Percentiles rank a stretch among this genome's conserved stretches.
phyloP scores from a whole-genome alignment of 768 basidiomycete species.

The Suillus ampliporus region DNA sequence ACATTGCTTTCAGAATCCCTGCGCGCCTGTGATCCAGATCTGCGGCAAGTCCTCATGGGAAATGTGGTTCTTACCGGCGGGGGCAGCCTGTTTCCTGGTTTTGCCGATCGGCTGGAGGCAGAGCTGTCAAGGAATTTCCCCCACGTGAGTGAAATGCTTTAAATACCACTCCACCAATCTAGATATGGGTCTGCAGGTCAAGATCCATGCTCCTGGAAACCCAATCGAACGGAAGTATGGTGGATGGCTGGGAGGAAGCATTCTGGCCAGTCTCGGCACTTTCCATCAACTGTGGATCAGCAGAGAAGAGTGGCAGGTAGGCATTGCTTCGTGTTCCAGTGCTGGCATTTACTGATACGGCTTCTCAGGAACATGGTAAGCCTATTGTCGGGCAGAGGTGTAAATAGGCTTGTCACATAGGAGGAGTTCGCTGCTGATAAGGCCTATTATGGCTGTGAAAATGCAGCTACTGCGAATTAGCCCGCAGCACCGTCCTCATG shows the following conservation, averaged over 20 bases:
- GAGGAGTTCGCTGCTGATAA: neutral
- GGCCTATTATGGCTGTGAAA: neutral
- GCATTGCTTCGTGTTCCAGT: conserved; percentile 25
- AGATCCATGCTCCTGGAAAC: conserved; percentile 92
- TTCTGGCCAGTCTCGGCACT: conserved; percentile 92
- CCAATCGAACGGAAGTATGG: conserved; percentile 89
- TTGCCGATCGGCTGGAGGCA: conserved; percentile 78
- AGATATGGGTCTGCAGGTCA: conserved; percentile 58
- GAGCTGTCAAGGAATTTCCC: conserved; percentile 80
- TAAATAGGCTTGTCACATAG: conserved; percentile 54
- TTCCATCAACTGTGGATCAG: conserved; percentile 99
- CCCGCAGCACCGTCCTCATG: neutral
- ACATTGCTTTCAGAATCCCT: conserved; percentile 79
- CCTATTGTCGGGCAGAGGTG: conserved; percentile 85
- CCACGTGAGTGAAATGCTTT: conserved; percentile 59
- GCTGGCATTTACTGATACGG: conserved; percentile 5
- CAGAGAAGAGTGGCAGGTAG: conserved; percentile 89
- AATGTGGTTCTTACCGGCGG: conserved; percentile 98
- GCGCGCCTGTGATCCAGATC: conserved; percentile 86
- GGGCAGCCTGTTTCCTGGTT: conserved; percentile 84
- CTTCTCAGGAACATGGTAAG: conserved; percentile 75
- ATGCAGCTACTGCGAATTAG: neutral
- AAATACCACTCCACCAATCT: conserved; percentile 7
- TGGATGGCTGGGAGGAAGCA: conserved; percentile 95
- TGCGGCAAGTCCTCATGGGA: conserved; percentile 86